Evolutionary conservation across 1,139 yeast species (phyloP).

Genomic region (Schizosaccharomyces versatilis): DNA sequence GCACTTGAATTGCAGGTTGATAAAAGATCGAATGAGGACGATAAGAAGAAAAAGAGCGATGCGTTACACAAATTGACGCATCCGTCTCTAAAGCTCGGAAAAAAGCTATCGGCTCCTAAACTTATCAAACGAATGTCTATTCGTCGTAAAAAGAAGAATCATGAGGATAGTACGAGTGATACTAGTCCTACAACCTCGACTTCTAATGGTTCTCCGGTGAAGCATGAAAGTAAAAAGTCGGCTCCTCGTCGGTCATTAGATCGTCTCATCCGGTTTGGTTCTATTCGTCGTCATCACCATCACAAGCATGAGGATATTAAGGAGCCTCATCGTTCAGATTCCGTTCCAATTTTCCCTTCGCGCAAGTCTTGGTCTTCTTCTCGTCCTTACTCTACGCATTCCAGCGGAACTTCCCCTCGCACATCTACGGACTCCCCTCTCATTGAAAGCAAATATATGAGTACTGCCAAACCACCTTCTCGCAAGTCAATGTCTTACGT

Average conservation of each 20-base stretch:
- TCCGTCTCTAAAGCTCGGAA: background rate
- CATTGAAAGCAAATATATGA: background rate
- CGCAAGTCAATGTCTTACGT: too few species aligned
- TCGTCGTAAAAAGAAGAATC: background rate
- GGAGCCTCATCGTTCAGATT: background rate
- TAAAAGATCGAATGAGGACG: background rate
- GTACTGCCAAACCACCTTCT: too few species aligned
- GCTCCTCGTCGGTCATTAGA: conserved; percentile 2
- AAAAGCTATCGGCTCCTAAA: background rate
- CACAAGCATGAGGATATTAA: background rate
- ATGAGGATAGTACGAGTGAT: background rate
- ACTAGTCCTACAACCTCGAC: background rate
- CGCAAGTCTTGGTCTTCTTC: background rate
- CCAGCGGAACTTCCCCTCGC: background rate
- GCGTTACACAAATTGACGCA: background rate
- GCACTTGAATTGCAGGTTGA: conserved; percentile 2
- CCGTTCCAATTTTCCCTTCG: background rate
- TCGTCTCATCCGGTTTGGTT: background rate
- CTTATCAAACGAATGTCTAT: background rate
- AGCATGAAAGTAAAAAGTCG: background rate
- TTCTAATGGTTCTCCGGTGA: background rate
- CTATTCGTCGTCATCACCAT: background rate
- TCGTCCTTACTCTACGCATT: background rate
- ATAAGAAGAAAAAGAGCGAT: background rate
- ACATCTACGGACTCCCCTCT: background rate